Evolutionary conservation across 768 basidiomycete genomes (phyloP), one percentile per base, ranked within the genome.

Genomic region (Hebeloma cylindrosporum): DNA sequence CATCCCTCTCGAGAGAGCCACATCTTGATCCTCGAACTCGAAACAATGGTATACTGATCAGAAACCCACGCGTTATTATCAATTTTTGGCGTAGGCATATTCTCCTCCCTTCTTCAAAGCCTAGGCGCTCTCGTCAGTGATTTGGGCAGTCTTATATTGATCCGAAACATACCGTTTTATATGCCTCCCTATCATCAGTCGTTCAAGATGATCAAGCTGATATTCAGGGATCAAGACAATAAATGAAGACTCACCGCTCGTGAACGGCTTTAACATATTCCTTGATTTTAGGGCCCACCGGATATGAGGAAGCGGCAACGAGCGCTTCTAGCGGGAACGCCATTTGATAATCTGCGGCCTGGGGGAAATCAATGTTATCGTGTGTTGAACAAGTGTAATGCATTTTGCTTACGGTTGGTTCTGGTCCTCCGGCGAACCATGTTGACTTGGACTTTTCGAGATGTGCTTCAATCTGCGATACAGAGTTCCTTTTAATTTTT

Each of bases 91-190:
- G 45, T 59, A 66, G 5, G 53, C 50, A 46, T 65, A 68, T 31
- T 62, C 49, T 23, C 66, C 66, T n/a, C 65, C 63, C 41, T 57
- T 66, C 48, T 65, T 53, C 25, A 64, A 35, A 3, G 56, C 64
- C 64, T 65, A 33, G 11, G 20, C n/a, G 22, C 32, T 13, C 32
- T 13, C 25, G 27, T 37, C 18, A 27, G 7, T 13, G 14, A 5
- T 18, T 8, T 26, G 8, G 27, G 9, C 11, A 25, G 6, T 20
- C 7, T 13, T 10, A 47, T 14, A 21, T 17, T 17, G 23, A 23
- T 23, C 20, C 29, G 32, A 8, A 10, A 18, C 40, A n/a, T 27
- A 44, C 48, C 43, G 26, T 36, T 41, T 40, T 40, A 23, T 45
- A 50, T 16, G 48, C 48, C 16, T 40, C 32, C 9, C 46, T 47